phyloP scores from a whole-genome alignment of 2,329 filamentous ascomycete species.

The Leptographium radiaticola region DNA sequence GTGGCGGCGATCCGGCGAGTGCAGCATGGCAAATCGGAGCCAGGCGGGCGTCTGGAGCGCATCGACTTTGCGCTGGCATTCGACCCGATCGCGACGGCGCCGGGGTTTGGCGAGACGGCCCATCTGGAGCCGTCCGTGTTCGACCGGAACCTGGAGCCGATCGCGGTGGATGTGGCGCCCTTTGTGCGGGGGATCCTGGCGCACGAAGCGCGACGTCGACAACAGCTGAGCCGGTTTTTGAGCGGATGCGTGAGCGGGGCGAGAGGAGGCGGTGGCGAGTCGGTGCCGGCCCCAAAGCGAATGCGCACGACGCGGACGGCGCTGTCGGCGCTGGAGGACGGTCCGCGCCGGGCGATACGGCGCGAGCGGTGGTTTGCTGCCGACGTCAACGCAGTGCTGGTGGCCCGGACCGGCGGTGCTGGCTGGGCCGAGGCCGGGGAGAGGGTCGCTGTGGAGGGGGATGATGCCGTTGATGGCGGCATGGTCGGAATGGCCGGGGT shows the following conservation, averaged over 20 bases:
- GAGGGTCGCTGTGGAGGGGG: not conserved
- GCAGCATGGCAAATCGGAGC: slow-evolving; percentile 15
- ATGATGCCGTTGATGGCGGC: not conserved
- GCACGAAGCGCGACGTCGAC: slow-evolving; percentile 59
- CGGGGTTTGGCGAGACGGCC: slow-evolving; percentile 11
- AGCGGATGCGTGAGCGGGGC: slow-evolving; percentile 14
- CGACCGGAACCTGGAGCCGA: slow-evolving; percentile 22
- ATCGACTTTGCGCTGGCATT: slow-evolving; percentile 45
- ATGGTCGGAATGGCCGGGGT: not conserved
- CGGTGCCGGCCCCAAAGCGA: slow-evolving; percentile 27
- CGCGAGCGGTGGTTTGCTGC: slow-evolving; percentile 54
- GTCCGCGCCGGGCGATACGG: slow-evolving; percentile 46
- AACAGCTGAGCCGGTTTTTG: slow-evolving; percentile 45
- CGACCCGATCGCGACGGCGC: slow-evolving; percentile 42
- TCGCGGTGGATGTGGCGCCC: slow-evolving; percentile 70
- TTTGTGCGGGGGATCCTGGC: slow-evolving; percentile 78
- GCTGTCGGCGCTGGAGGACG: slow-evolving; percentile 56
- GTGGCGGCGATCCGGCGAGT: slow-evolving; percentile 22
- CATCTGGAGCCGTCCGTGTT: slow-evolving; percentile 51
- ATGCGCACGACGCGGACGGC: slow-evolving; percentile 56
- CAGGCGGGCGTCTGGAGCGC: slow-evolving; percentile 24
- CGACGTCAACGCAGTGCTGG: slow-evolving; percentile 38
- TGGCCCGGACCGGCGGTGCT: slow-evolving; percentile 40
- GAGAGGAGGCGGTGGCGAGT: slow-evolving; percentile 19
- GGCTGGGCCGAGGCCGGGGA: slow-evolving; percentile 14